phyloP scores from a whole-genome alignment of 129 eudicot genomes.

The Centella asiatica region DNA sequence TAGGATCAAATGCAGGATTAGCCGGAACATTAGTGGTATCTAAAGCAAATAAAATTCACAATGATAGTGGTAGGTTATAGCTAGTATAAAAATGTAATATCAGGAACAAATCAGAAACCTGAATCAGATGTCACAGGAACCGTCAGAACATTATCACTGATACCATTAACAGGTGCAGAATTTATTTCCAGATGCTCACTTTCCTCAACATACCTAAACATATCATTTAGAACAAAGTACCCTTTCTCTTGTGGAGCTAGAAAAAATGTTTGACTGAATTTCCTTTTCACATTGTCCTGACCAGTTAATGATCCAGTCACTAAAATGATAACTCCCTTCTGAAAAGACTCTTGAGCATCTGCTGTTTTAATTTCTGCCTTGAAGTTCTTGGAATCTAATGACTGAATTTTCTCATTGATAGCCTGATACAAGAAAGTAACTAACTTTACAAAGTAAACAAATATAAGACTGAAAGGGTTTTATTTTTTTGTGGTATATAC shows the following conservation, averaged over 20 bases:
- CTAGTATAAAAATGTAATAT: background rate
- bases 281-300: conserved; percentile 31
- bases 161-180: conserved; percentile 12
- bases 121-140: conserved; percentile 20
- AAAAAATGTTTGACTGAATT: conserved; percentile 49
- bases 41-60: background rate
- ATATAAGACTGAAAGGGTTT: no score
- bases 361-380: conserved; percentile 49
- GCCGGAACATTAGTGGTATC: conserved; percentile 21
- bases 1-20: conserved; percentile 21
- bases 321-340: conserved; percentile 39
- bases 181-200: conserved; percentile 17
- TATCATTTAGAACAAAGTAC: conserved; percentile 48
- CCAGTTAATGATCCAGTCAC: conserved; percentile 61
- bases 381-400: conserved; percentile 34
- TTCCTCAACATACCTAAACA: conserved; percentile 38
- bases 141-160: conserved; percentile 7
- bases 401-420: conserved; percentile 35
- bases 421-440: conserved; percentile 25
- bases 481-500: no score
- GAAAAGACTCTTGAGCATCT: conserved; percentile 45
- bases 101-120: conserved; percentile 20
- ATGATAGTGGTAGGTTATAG: background rate
- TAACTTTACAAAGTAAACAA: background rate
- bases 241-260: conserved; percentile 62